Conservation (phyloP, 2,329 filamentous ascomycete species). For the Zelopaecilomyces penicillatus region DNA sequence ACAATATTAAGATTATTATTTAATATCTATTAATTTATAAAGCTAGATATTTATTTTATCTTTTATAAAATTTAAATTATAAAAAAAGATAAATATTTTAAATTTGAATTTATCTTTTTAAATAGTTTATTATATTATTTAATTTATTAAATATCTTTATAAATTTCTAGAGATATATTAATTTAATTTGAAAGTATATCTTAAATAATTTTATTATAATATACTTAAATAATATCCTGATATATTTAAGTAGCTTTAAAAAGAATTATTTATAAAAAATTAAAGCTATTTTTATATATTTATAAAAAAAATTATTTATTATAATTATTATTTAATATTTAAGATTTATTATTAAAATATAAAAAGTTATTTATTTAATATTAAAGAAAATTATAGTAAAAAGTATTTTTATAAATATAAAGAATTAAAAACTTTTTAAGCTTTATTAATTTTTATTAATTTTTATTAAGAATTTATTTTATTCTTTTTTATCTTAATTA, state of each 20-base stretch:
- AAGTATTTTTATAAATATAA: neutral
- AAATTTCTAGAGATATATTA: neutral
- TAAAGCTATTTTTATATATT: neutral
- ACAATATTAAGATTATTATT: no score
- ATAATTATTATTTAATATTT: no score
- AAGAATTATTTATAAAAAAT: neutral
- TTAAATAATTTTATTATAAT: neutral
- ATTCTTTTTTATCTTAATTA: no score
- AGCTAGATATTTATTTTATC: constrained; percentile 1
- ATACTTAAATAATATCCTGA: neutral
- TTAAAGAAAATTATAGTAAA: neutral
- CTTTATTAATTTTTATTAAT: constrained; percentile 1
- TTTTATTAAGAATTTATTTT: no score
- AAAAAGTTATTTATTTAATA: no score
- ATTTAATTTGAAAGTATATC: neutral
- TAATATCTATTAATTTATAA: no score
- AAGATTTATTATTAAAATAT: no score
- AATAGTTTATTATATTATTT: neutral
- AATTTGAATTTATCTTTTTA: neutral
- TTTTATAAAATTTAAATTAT: neutral
- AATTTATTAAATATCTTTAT: no score
- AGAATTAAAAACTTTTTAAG: neutral
- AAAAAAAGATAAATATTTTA: neutral
- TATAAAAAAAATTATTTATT: neutral
- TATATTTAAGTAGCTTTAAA: neutral